Conservation (phyloP, 2,329 filamentous ascomycete species). For the Phoma herbarum region DNA sequence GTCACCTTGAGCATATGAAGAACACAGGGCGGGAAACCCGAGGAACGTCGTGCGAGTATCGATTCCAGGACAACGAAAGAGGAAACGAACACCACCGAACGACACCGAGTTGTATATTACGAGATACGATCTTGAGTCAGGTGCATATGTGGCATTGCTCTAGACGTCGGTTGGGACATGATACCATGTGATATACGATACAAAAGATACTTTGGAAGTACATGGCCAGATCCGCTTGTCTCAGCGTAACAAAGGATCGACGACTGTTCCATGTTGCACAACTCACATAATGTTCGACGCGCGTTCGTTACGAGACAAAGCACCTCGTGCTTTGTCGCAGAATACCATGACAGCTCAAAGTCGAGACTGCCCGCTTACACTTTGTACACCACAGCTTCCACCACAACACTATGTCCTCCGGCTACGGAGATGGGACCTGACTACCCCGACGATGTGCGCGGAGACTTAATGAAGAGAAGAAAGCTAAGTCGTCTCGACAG, state of each 20-base stretch:
- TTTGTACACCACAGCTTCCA: not conserved
- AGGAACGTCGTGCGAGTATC: not conserved
- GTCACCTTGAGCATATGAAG: not conserved
- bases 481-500: conserved; percentile 6
- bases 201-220: not conserved
- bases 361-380: not conserved
- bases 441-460: conserved; percentile 1
- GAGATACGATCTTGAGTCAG: conserved; percentile 3
- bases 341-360: not conserved
- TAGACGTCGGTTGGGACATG: not conserved
- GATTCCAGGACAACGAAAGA: not conserved
- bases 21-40: not conserved
- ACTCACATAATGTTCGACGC: not conserved
- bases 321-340: conserved; percentile 7
- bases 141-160: not conserved
- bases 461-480: conserved; percentile 1
- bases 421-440: not conserved
- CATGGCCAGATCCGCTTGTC: conserved; percentile 1
- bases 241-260: not conserved
- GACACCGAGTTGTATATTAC: conserved; percentile 4
- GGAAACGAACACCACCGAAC: not conserved
- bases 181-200: conserved; percentile 9
- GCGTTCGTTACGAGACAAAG: conserved; percentile 6
- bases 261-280: not conserved
- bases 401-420: not conserved